Evolutionary conservation across 352 stramenopile genomes (phyloP), one percentile per base, ranked within the genome.

Genomic region (Globisporangium heterothallicum): DNA sequence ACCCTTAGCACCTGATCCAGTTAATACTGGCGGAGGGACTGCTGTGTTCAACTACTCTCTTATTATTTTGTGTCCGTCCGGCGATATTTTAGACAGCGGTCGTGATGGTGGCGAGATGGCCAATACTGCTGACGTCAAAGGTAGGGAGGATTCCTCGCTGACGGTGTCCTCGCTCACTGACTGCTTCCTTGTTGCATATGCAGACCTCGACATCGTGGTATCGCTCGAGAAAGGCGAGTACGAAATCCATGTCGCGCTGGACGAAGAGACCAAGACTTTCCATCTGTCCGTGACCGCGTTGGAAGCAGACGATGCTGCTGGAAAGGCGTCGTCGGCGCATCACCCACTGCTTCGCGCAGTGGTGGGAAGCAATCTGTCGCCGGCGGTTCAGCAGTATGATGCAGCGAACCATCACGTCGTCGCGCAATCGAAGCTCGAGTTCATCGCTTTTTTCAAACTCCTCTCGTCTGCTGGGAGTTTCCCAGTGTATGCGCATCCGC

Each of bases 1-100:
- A 78, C 69, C 61, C 69, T 78, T 78, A 70, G 66, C 66, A 78
- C 69, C 69, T 78, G 69, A 78, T 78, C 69, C 69, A 78, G 69
- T 73, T 78, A 72, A 62, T 63, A 74, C 69, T 78, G 69, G 69
- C 69, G 69, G 69, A 78, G 69, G 69, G 69, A 78, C 66, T 72
- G 69, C 69, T 78, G 69, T 44, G 47, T 50, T 61, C 56, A 59
- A 38, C 19, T 30, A 52, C n/a, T 61, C 49, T 58, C 48, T 61
- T 68, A 58, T 74, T 50, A 57, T 38, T 58, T 42, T 55, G 32
- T 58, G 41, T 63, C 47, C 58, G 32, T 63, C 14, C 43, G 24
- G 19, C 19, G 41, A 25, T 46, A 18, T 46, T 46, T 13, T 26
- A 12, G 6, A 46, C 41, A 46, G n/a, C n/a, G n/a, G n/a, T n/a